Base-by-base conservation (phyloP, 768 basidiomycete species). In the Hysterangium stoloniferum region DNA sequence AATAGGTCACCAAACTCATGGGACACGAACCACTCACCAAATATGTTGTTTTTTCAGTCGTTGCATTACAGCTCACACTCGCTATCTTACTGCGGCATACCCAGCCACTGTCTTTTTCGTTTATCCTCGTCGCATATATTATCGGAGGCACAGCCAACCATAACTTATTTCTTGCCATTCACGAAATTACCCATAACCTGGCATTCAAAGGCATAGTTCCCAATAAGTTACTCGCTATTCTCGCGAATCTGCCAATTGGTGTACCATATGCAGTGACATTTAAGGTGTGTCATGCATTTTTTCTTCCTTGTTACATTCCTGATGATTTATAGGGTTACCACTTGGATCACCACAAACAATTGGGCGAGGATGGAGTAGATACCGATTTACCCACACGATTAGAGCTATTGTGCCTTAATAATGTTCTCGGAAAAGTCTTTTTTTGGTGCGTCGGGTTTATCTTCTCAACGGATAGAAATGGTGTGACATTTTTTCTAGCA, bases 151-250 rank as follows among this genome's bases (percentile, higher is more conserved):
- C 95, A 1, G 85, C 86, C 6, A 99, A 98, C 68, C 96, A 99
- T 65, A 99, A 98, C 64, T 76, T 95, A 33, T 99, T 99, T 68
- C 79, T 99, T 42, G 92, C 96, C 36, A 96, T 99, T 48, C 96
- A 99, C 63, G 96, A 99, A 62, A 96, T 99, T 54, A 96, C 94
- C 2, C 96, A 99, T 65, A 98, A 97, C 64, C 76, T 99, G 24
- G 96, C 92, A 1, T 98, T 97, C 71, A 78, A 75, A 54, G 75
- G 84, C 20, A 77, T 98, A 40, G 71, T 69, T 45, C 79, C 83
- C 6, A 99, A 98, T 69, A 92, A 94, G 60, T 64, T 82, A 22
- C 69, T 97, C 19, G 92, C 96, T 5, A 82, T 98, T 54, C 80
- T 93, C 47, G 88, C 92, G 1, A 98, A 99, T 62, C 60, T 96